Conservation (phyloP, 2,329 filamentous ascomycete species). For the Colletotrichum sp. region DNA sequence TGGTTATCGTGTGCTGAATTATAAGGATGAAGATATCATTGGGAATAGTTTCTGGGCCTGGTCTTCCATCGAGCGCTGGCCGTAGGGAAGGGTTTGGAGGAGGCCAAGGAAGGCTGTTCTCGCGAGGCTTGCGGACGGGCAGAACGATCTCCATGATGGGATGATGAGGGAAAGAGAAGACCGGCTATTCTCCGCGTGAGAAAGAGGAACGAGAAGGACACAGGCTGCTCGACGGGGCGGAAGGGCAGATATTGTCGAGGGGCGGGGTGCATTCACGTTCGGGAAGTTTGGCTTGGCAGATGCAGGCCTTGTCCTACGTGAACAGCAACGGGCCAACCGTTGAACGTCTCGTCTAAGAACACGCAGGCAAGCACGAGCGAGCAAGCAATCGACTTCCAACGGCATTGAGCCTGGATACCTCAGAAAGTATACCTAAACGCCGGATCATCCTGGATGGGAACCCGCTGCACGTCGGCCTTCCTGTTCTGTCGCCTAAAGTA, state of each 20-base stretch:
- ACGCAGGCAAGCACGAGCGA: background rate
- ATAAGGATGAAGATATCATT: background rate
- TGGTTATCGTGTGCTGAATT: background rate
- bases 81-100: background rate
- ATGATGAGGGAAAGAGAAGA: accelerated
- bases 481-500: slow-evolving; percentile 19
- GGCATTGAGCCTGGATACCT: background rate
- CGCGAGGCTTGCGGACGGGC: background rate
- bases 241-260: background rate
- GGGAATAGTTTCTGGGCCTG: background rate
- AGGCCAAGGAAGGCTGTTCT: background rate
- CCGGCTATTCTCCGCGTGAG: background rate
- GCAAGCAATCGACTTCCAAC: background rate
- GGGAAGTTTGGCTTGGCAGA: background rate
- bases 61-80: background rate
- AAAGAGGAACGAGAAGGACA: background rate
- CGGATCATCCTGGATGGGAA: slow-evolving; percentile 21
- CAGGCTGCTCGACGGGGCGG: background rate
- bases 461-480: slow-evolving; percentile 7
- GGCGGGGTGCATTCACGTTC: background rate
- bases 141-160: background rate
- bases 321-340: background rate
- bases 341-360: no score
- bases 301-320: background rate
- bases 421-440: slow-evolving; percentile 2